Evolutionary conservation across 768 basidiomycete genomes (phyloP).

Genomic region (Mrakia hoshinonis): DNA sequence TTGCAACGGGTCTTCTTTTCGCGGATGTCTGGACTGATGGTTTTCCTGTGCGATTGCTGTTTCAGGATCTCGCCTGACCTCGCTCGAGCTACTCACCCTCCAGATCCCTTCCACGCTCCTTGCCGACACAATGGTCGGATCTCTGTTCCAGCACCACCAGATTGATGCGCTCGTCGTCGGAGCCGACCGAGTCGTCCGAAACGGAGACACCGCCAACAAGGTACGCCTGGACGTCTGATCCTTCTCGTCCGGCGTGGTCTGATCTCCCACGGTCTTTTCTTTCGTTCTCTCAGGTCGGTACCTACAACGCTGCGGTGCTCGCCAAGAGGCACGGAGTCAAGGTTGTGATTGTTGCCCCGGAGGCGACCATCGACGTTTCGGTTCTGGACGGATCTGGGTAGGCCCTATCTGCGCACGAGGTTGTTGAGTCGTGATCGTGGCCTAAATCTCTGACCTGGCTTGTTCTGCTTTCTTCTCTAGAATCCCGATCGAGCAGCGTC

Average conservation of each 20-base stretch:
- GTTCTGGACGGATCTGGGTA: slow-evolving; percentile 59
- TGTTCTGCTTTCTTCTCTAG: too few species aligned
- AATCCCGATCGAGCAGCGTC: slow-evolving; percentile 90
- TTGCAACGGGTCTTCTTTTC: not conserved
- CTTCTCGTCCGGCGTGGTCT: not conserved
- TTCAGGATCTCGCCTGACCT: slow-evolving; percentile 59
- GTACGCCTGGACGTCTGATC: slow-evolving; percentile 41
- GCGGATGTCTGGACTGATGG: slow-evolving; percentile 4
- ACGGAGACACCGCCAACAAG: slow-evolving; percentile 98
- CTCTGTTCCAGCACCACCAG: slow-evolving; percentile 73
- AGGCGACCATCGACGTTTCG: slow-evolving; percentile 81
- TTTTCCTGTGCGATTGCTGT: not conserved
- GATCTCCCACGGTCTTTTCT: not conserved
- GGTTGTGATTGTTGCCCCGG: slow-evolving; percentile 86
- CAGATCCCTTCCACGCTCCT: slow-evolving; percentile 84
- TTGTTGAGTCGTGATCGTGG: slow-evolving; percentile 13
- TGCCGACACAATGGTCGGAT: slow-evolving; percentile 96
- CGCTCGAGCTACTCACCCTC: slow-evolving; percentile 76
- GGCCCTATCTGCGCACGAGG: slow-evolving; percentile 29
- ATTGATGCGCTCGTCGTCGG: slow-evolving; percentile 82
- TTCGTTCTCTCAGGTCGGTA: slow-evolving; percentile 56
- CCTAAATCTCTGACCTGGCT: too few species aligned
- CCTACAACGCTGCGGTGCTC: slow-evolving; percentile 90
- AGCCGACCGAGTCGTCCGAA: slow-evolving; percentile 77
- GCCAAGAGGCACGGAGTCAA: slow-evolving; percentile 74